Percentiles rank a stretch among this genome's conserved stretches.
phyloP scores from a whole-genome alignment of 805 yeast genomes.

The Candida montana region DNA sequence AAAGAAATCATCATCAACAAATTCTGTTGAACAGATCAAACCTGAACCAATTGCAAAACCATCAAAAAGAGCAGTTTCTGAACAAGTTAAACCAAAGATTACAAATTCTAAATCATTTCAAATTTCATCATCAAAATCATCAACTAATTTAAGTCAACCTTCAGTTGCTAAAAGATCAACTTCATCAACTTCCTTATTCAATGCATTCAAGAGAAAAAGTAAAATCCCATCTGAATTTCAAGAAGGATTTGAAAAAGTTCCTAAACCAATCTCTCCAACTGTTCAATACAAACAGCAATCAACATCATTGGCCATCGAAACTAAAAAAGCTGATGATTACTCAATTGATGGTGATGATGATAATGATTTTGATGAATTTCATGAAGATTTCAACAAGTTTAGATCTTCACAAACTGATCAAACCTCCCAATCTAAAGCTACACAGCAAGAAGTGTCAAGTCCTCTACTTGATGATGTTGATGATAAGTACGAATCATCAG shows the following conservation, averaged over 20 bases:
- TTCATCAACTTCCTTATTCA: slow-evolving; percentile 22
- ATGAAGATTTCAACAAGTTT: slow-evolving; percentile 24
- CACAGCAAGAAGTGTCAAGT: no score
- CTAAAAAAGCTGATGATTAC: background rate
- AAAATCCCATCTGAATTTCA: background rate
- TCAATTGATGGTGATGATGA: no score
- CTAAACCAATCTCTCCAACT: background rate
- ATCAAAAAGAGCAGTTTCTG: slow-evolving; percentile 18
- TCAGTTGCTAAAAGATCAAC: slow-evolving; percentile 20
- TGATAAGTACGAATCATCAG: slow-evolving; percentile 6
- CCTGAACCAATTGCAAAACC: background rate
- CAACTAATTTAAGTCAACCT: slow-evolving; percentile 2
- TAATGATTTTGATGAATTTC: slow-evolving; percentile 15
- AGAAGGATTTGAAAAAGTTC: background rate
- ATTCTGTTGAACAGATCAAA: slow-evolving; percentile 7
- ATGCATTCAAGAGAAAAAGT: slow-evolving; percentile 21
- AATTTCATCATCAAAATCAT: background rate
- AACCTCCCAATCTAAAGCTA: no score
- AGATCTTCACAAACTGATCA: no score
- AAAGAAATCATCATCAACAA: slow-evolving; percentile 17
- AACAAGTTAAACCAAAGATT: slow-evolving; percentile 2
- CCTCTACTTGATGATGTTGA: background rate
- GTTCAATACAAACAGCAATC: background rate
- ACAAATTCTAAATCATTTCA: slow-evolving; percentile 17
- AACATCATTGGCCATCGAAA: background rate